Percentiles rank a stretch among this genome's conserved stretches.
phyloP scores from a whole-genome alignment of 1,139 yeast genomes.

The Candida sp. region DNA sequence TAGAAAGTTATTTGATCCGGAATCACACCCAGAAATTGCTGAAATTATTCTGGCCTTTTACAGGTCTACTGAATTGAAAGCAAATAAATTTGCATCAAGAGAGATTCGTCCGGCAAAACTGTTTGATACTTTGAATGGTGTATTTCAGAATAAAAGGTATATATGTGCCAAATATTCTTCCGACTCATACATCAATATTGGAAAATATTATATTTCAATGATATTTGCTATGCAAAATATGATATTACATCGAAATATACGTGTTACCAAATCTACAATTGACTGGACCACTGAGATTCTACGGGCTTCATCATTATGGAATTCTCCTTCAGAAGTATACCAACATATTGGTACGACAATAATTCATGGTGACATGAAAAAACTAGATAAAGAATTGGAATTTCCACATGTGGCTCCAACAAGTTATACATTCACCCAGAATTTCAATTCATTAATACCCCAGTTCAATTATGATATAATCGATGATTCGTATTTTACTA shows the following conservation, averaged over 20 bases:
- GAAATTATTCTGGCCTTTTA: neutral
- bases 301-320: neutral
- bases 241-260: neutral
- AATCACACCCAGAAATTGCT: neutral
- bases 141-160: neutral
- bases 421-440: constrained; percentile 5
- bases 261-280: neutral
- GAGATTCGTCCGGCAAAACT: neutral
- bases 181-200: neutral
- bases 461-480: constrained; percentile 2
- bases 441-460: constrained; percentile 1
- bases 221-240: neutral
- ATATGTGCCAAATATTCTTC: neutral
- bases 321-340: neutral
- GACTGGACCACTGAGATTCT: neutral
- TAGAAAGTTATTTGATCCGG: neutral
- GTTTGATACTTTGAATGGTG: no score
- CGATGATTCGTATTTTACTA: constrained; percentile 3
- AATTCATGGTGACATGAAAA: neutral
- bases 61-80: neutral
- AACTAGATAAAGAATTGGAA: neutral
- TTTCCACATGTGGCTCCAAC: neutral
- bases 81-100: neutral
- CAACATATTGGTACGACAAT: neutral
- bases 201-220: neutral